Evolutionary conservation across 768 basidiomycete genomes (phyloP).

Genomic region (Gelatoporia subvermispora): DNA sequence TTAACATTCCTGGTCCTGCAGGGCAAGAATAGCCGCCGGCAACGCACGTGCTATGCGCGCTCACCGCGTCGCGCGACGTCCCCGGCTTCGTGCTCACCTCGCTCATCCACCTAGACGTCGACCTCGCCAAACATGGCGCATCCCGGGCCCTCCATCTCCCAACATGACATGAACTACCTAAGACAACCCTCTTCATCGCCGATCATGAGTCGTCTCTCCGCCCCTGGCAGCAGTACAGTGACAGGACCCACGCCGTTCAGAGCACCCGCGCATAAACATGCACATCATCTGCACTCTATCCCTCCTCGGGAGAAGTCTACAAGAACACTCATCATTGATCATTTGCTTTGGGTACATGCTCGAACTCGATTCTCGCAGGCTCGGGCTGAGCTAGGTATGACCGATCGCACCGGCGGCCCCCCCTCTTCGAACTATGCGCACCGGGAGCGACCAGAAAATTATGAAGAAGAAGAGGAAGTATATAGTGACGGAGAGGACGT

Average conservation of each 20-base stretch:
- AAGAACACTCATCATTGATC: constrained; percentile 80
- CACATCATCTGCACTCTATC: constrained; percentile 82
- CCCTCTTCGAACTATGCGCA: constrained; percentile 55
- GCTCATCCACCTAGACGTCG: too few species aligned
- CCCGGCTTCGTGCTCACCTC: too few species aligned
- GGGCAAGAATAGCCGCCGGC: too few species aligned
- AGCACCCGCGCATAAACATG: constrained; percentile 82
- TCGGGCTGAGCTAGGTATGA: constrained; percentile 82
- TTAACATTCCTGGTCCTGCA: too few species aligned
- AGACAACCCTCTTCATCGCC: constrained; percentile 18
- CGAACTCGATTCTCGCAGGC: constrained; percentile 80
- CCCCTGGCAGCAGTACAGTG: constrained; percentile 6
- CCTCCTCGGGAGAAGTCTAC: constrained; percentile 88
- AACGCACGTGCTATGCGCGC: too few species aligned
- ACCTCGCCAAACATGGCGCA: too few species aligned
- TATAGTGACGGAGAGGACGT: constrained; percentile 61
- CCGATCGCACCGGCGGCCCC: constrained; percentile 70
- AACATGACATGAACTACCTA: constrained; percentile 14
- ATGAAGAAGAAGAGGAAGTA: constrained; percentile 68
- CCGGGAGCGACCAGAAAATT: constrained; percentile 68
- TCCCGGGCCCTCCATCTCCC: not conserved
- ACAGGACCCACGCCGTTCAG: constrained; percentile 38
- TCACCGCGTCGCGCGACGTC: too few species aligned
- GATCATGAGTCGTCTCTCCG: constrained; percentile 15
- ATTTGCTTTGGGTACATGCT: constrained; percentile 82